Conservation (phyloP, 1,284 basidiomycete genomes). For the Ustilago tritici region DNA sequence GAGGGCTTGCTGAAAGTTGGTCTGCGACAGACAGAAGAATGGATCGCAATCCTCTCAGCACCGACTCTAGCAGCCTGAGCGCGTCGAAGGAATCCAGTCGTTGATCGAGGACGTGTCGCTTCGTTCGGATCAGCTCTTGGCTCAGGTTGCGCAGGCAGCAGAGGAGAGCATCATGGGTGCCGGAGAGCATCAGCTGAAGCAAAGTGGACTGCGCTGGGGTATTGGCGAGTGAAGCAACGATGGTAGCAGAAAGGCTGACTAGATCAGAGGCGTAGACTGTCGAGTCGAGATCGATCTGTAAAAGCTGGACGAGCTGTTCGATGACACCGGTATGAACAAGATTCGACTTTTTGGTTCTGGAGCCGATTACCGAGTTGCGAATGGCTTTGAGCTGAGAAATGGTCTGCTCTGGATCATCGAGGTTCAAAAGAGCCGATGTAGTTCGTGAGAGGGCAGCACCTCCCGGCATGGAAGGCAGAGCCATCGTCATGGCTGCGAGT, state of each 20-base stretch:
- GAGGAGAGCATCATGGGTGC: conserved; percentile 48
- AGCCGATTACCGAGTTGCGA: conserved; percentile 56
- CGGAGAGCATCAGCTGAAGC: conserved; percentile 44
- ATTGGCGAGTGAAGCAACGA: conserved; percentile 51
- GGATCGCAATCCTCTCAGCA: conserved; percentile 55
- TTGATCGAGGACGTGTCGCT: conserved; percentile 28
- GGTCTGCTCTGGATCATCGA: conserved; percentile 33
- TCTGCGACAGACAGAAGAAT: conserved; percentile 59
- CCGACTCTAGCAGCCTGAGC: conserved; percentile 47
- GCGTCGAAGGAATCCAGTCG: conserved; percentile 10
- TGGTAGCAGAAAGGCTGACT: conserved; percentile 47
- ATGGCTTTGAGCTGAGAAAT: conserved; percentile 47
- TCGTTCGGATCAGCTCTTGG: conserved; percentile 15
- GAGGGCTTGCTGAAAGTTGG: conserved; percentile 56
- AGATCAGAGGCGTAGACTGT: conserved; percentile 28
- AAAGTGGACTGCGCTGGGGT: conserved; percentile 44
- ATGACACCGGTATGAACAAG: conserved; percentile 46
- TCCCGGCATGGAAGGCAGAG: conserved; percentile 17
- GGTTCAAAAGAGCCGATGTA: conserved; percentile 22
- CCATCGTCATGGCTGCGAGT: conserved; percentile 23
- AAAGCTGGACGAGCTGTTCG: conserved; percentile 44
- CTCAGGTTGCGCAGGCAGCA: conserved; percentile 33
- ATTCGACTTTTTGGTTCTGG: conserved; percentile 48
- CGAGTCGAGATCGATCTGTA: conserved; percentile 37
- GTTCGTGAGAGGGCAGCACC: conserved; percentile 9